These are phyloP conservation scores for Orbilia brochopaga DNA, from an alignment of 2,329 filamentous ascomycete species.

Conservation along the genomic window DNA sequence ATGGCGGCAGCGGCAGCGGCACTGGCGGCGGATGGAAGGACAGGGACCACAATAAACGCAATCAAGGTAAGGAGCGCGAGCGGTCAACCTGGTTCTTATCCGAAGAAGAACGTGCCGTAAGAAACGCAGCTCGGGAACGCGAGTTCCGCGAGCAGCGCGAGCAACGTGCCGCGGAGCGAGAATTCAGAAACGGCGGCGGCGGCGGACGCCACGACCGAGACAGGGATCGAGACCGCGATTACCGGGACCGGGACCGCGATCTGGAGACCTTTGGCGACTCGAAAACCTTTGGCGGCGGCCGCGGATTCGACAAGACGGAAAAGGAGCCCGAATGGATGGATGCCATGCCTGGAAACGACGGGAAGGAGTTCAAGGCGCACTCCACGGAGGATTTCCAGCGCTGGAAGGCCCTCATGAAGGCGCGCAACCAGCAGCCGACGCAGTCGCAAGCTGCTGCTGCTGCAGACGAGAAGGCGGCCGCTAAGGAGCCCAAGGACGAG, in stretches of 20 bases:
- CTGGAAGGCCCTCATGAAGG: constrained; percentile 65
- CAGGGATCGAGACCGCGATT: constrained; percentile 52
- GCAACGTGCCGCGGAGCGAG: constrained; percentile 37
- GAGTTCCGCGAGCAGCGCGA: constrained; percentile 48
- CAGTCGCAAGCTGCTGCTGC: constrained; percentile 15
- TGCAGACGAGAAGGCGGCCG: constrained; percentile 42
- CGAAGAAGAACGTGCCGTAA: constrained; percentile 47
- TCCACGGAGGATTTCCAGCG: constrained; percentile 65
- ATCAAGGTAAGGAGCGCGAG: constrained; percentile 51
- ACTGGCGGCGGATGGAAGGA: constrained; percentile 54
- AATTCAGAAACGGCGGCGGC: constrained; percentile 55
- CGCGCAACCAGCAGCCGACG: constrained; percentile 54
- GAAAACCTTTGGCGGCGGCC: constrained; percentile 31
- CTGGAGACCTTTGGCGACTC: constrained; percentile 39
- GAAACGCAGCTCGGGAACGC: constrained; percentile 33
- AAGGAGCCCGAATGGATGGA: constrained; percentile 66
- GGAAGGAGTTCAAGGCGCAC: constrained; percentile 58
- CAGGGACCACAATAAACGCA: constrained; percentile 52
- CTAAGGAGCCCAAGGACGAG: constrained; percentile 38
- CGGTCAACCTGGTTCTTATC: constrained; percentile 55
- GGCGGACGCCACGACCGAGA: constrained; percentile 55
- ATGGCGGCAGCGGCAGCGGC: constrained; percentile 27
- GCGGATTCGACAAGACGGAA: constrained; percentile 56
- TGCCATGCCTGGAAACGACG: constrained; percentile 53
- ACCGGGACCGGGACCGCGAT: constrained; percentile 50